Base-by-base conservation (phyloP, 805 yeast species). In the Danielia reshetovae region DNA sequence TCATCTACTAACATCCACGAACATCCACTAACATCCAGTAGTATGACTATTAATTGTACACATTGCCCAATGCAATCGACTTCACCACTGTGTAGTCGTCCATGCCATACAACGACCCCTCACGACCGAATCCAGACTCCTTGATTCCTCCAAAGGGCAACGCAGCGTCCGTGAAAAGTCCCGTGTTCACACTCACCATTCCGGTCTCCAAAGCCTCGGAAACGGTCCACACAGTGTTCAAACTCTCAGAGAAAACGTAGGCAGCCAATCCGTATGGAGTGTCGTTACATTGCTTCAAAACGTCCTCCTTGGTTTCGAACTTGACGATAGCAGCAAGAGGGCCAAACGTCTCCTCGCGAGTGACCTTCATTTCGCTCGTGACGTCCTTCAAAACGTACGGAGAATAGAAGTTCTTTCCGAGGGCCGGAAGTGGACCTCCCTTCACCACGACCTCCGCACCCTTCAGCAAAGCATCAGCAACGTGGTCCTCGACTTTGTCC, bases 131-230 rank as follows among this genome's bases (percentile, higher is more conserved):
- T 1, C 90, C 94, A 24, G 85, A 77, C 59, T 81, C 76, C 52
- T 81, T 81, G 30, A 84, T 70, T 33, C 94, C 94, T 16, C 94
- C 94, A 51, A 79, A 80, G 28, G 85, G 85, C 42, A 79, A 52
- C 12, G 81, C 70, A 13, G 83, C 73, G 41, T 65, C 90, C 12
- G 85, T 75, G 35, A 85, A 74, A 8, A 74, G 61, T 17, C 93
- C 93, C 7, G 87, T 76, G 60, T 85, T 85, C 38, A 77, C 79
- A 27, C 93, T 93, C 35, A 85, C 73, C 94, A 85, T 85, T 30
- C 94, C 95, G 18, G 72, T 77, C 45, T 85, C 77, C 34, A 85
- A 30, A 17, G 68, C 74, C 49, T 75, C 81, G 10, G 78, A 62
- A 42, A 77, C 71, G 14, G 68, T 60, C 59, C 70, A 73, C 15